Percentiles rank a stretch among this genome's conserved stretches.
Evolutionary conservation across 306 rosid genomes (phyloP).

Genomic region (cucumber (Cucumis sativus)): DNA sequence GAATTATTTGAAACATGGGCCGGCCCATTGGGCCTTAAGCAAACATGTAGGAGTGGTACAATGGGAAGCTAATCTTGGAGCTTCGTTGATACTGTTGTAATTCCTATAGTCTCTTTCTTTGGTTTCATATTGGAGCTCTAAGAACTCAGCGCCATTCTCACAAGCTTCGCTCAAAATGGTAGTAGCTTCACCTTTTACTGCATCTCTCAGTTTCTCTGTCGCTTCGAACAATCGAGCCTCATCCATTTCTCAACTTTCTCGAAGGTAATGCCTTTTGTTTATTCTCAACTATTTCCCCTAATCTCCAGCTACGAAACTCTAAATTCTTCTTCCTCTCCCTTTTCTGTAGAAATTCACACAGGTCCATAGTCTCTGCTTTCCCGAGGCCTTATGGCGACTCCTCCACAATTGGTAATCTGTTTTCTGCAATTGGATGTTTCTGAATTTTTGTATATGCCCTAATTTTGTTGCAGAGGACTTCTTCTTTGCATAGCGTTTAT

Average conservation of each 20-base stretch:
- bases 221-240: conserved; percentile 34
- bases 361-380: conserved; percentile 37
- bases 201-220: conserved; percentile 44
- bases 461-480: neutral
- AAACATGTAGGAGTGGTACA: neutral
- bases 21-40: neutral
- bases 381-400: conserved; percentile 35
- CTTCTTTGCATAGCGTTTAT: neutral
- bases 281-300: neutral
- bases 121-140: neutral
- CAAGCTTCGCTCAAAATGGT: conserved; percentile 28
- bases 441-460: neutral
- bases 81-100: neutral
- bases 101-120: neutral
- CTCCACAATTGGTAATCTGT: conserved; percentile 33
- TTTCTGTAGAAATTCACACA: conserved; percentile 28
- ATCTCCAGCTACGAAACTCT: neutral
- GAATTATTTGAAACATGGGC: neutral
- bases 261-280: conserved; percentile 22
- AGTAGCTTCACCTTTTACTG: conserved; percentile 39
- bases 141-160: neutral
- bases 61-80: neutral
- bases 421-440: neutral
- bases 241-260: conserved; percentile 17
- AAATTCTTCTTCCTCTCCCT: neutral